Conservation (phyloP, 306 rosid genomes). For the Bauhinia variegata region DNA sequence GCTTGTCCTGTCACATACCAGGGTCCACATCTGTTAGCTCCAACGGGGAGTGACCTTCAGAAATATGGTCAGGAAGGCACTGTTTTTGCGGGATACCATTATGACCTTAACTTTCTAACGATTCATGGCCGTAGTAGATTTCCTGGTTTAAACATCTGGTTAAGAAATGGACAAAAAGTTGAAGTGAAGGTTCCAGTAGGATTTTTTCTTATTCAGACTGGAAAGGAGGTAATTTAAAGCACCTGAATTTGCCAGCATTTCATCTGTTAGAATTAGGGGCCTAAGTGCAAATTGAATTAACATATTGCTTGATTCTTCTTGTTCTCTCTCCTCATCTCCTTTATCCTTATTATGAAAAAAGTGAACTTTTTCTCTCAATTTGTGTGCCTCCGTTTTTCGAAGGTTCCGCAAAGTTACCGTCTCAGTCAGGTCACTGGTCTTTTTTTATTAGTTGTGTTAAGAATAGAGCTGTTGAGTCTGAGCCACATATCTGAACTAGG, state of each 20-base stretch:
- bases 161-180: slow-evolving; percentile 85
- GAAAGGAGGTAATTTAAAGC: slow-evolving; percentile 72
- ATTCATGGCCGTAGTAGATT: slow-evolving; percentile 96
- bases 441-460: too few relatives aligned
- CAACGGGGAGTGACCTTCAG: slow-evolving; percentile 92
- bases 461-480: too few relatives aligned
- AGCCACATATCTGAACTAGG: too few relatives aligned
- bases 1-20: slow-evolving; percentile 43
- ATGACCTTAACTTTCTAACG: slow-evolving; percentile 89
- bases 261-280: neutral
- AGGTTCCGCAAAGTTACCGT: too few relatives aligned
- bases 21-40: slow-evolving; percentile 98
- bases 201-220: slow-evolving; percentile 91
- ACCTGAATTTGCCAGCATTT: slow-evolving; percentile 5
- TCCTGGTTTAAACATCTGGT: slow-evolving; percentile 93
- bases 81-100: slow-evolving; percentile 90
- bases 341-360: too few relatives aligned
- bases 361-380: too few relatives aligned
- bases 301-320: neutral
- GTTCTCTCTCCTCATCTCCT: neutral
- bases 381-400: too few relatives aligned
- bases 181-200: slow-evolving; percentile 91
- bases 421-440: too few relatives aligned
- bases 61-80: slow-evolving; percentile 73
- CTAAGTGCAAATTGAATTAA: slow-evolving; percentile 3